These are phyloP conservation scores for Amaranthus cruentus DNA, from an alignment of 148 eudicot species.

Conservation along the genomic window DNA sequence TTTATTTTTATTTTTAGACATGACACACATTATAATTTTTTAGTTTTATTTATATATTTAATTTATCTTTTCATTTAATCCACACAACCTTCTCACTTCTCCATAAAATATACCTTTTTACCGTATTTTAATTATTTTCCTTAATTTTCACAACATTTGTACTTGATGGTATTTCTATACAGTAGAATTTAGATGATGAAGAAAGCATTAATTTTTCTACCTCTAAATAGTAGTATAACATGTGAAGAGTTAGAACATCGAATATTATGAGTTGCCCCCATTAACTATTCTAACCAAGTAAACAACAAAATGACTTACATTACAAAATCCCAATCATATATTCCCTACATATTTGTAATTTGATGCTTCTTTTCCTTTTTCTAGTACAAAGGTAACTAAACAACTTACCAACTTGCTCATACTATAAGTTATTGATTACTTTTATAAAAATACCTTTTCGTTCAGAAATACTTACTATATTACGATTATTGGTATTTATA, in stretches of 20 bases:
- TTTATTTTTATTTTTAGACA: too few relatives aligned
- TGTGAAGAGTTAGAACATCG: neutral
- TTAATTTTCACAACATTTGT: too few relatives aligned
- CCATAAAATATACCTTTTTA: too few relatives aligned
- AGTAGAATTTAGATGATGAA: constrained; percentile 14
- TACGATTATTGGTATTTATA: too few relatives aligned
- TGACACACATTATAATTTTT: too few relatives aligned
- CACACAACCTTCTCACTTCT: too few relatives aligned
- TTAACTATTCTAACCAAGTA: constrained; percentile 20
- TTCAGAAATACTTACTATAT: too few relatives aligned
- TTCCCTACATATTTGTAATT: neutral
- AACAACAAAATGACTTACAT: constrained; percentile 20
- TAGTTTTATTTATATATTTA: too few relatives aligned
- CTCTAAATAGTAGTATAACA: neutral
- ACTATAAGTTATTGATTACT: too few relatives aligned
- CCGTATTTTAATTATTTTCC: too few relatives aligned
- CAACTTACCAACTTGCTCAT: neutral
- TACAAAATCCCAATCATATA: neutral
- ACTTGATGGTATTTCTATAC: neutral
- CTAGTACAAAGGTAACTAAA: neutral
- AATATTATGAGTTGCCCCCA: neutral
- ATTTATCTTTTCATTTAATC: too few relatives aligned
- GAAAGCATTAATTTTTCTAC: constrained; percentile 2
- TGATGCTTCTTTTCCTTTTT: neutral
- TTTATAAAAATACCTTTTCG: too few relatives aligned